Evolutionary conservation across 2,329 filamentous ascomycete genomes (phyloP).

Genomic region (Cladobotryum protrusum): DNA sequence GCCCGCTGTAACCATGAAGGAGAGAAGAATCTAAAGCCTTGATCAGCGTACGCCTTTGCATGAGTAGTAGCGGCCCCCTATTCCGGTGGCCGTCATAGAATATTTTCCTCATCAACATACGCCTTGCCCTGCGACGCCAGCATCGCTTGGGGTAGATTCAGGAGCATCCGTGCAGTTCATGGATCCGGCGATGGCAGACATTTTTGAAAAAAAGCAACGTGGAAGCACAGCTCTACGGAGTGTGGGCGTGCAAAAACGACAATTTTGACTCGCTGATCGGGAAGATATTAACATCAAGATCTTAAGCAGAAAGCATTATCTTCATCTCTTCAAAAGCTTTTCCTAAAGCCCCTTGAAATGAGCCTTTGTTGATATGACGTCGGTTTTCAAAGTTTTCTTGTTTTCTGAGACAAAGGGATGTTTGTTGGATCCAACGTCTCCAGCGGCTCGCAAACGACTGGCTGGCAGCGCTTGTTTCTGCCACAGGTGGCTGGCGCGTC

Average conservation of each 20-base stretch:
- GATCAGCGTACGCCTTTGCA: background rate
- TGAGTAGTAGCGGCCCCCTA: background rate
- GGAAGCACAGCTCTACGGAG: background rate
- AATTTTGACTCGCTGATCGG: no score
- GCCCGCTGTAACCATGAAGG: slow-evolving; percentile 58
- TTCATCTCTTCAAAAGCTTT: no score
- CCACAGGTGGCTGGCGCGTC: slow-evolving; percentile 3
- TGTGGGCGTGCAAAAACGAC: background rate
- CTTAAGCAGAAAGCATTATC: no score
- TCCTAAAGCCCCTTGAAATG: no score
- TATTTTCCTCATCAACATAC: slow-evolving; percentile 30
- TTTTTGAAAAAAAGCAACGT: background rate
- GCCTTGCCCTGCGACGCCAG: slow-evolving; percentile 51
- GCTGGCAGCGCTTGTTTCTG: slow-evolving; percentile 2
- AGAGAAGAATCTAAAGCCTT: slow-evolving; percentile 49
- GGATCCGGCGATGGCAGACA: background rate
- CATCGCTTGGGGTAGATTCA: slow-evolving; percentile 40
- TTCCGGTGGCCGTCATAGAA: background rate
- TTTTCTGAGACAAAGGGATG: background rate
- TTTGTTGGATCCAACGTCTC: background rate
- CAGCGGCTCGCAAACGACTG: slow-evolving; percentile 9
- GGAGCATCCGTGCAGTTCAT: slow-evolving; percentile 37
- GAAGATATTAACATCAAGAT: background rate
- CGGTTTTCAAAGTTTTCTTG: background rate
- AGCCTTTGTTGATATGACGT: no score